Evolutionary conservation across 768 basidiomycete species (phyloP).

Genomic region (Rubroboletus pulcherrimus): DNA sequence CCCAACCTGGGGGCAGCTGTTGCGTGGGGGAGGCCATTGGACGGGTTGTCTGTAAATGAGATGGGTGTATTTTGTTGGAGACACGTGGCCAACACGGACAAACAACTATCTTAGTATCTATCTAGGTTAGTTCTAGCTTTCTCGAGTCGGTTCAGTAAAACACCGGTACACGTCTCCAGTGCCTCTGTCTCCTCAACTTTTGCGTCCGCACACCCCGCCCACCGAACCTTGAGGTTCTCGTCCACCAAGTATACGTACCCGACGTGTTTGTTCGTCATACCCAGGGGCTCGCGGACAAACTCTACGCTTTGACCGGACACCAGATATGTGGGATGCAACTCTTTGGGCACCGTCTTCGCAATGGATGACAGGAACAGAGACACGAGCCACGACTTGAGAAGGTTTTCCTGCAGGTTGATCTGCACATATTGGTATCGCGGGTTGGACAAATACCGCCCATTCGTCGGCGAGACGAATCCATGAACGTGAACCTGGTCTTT

Average conservation of each 20-base stretch:
- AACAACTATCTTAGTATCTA: slow-evolving; percentile 12
- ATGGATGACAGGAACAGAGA: slow-evolving; percentile 78
- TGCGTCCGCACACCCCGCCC: slow-evolving; percentile 90
- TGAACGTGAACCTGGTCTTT: slow-evolving; percentile 65
- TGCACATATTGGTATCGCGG: slow-evolving; percentile 71
- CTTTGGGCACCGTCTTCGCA: slow-evolving; percentile 57
- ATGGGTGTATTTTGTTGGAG: slow-evolving; percentile 13
- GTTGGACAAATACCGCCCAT: slow-evolving; percentile 47
- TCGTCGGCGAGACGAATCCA: slow-evolving; percentile 61
- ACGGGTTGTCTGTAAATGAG: neutral
- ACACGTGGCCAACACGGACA: slow-evolving; percentile 29
- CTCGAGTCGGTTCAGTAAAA: slow-evolving; percentile 59
- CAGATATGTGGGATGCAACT: slow-evolving; percentile 68
- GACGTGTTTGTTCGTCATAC: slow-evolving; percentile 84
- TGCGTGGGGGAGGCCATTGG: slow-evolving; percentile 46
- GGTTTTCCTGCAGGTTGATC: slow-evolving; percentile 93
- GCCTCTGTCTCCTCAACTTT: slow-evolving; percentile 66
- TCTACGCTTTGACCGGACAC: slow-evolving; percentile 83
- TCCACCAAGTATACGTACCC: slow-evolving; percentile 94
- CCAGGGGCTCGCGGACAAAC: slow-evolving; percentile 78
- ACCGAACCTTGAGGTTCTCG: slow-evolving; percentile 76
- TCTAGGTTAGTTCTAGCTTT: slow-evolving; percentile 11
- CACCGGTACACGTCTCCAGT: slow-evolving; percentile 64
- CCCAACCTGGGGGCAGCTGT: slow-evolving; percentile 89
- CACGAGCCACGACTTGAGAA: slow-evolving; percentile 87